Conservation (phyloP, 2,329 filamentous ascomycete genomes). For the Blastomyces parvus region DNA sequence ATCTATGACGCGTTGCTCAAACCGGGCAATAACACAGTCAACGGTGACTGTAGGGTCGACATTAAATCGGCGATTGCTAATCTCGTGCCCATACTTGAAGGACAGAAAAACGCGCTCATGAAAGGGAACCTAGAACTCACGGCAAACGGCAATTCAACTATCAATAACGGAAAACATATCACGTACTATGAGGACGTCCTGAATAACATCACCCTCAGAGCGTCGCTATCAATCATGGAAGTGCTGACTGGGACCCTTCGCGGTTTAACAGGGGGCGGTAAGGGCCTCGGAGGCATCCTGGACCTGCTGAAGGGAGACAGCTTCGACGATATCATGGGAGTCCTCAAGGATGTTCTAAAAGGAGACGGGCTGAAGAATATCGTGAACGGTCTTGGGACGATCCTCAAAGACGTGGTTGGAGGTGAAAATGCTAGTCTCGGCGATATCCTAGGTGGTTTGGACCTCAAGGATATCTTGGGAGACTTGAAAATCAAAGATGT, state of each 20-base stretch:
- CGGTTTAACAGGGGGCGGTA: background rate
- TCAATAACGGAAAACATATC: slow-evolving; percentile 37
- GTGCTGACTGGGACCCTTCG: slow-evolving; percentile 26
- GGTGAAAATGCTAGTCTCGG: background rate
- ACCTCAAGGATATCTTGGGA: background rate
- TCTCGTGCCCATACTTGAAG: slow-evolving; percentile 32
- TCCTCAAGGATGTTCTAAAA: background rate
- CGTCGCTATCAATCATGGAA: slow-evolving; percentile 32
- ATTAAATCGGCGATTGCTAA: slow-evolving; percentile 37
- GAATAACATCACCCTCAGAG: slow-evolving; percentile 30
- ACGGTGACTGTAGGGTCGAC: slow-evolving; percentile 36
- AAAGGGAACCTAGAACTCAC: slow-evolving; percentile 37
- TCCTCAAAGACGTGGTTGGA: background rate
- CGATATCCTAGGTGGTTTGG: background rate
- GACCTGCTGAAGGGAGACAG: background rate
- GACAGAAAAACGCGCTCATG: slow-evolving; percentile 30
- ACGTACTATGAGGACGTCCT: slow-evolving; percentile 39
- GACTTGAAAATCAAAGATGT: background rate
- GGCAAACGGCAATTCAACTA: slow-evolving; percentile 35
- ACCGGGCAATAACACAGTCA: slow-evolving; percentile 37
- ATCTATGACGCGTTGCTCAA: slow-evolving; percentile 34
- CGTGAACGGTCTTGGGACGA: background rate
- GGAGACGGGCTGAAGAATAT: background rate
- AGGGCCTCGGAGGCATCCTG: background rate
- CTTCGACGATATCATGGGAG: background rate